These are phyloP conservation scores for Yarrowia bubula DNA, from an alignment of 805 yeast species.

Conservation along the genomic window DNA sequence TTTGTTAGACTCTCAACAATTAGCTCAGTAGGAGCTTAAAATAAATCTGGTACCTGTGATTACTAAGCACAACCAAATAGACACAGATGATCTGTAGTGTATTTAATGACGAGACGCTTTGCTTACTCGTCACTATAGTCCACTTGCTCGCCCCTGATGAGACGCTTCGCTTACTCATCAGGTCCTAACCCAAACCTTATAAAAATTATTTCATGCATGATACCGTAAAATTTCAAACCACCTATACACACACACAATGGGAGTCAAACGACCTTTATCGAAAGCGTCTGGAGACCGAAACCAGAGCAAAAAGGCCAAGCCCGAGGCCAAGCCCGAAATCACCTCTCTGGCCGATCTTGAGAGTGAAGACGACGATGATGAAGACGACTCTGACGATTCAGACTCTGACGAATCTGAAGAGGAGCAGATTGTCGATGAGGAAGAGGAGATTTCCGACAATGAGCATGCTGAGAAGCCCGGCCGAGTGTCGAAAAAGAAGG, in stretches of 20 bases:
- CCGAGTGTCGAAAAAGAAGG: constrained; percentile 30
- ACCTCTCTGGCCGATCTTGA: constrained; percentile 27
- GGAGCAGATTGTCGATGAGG: not conserved
- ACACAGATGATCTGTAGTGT: no score
- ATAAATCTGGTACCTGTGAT: no score
- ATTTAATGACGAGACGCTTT: no score
- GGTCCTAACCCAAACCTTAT: not conserved
- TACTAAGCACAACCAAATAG: no score
- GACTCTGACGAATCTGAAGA: constrained; percentile 6
- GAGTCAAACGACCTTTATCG: constrained; percentile 19
- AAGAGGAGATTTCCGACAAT: constrained; percentile 26
- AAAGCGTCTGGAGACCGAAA: not conserved
- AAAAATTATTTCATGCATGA: constrained; percentile 20
- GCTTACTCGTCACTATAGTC: no score
- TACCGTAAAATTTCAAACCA: not conserved
- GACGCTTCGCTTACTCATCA: not conserved
- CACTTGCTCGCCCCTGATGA: no score
- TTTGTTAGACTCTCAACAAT: no score
- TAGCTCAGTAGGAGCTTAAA: no score
- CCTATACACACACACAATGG: constrained; percentile 1
- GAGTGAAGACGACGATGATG: constrained; percentile 18
- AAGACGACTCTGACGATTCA: constrained; percentile 5
- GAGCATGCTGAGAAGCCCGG: constrained; percentile 28
- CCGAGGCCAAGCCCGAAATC: constrained; percentile 7
- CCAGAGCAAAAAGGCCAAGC: constrained; percentile 1